Evolutionary conservation across 108 stramenopile genomes (phyloP).

Genomic region (Stephanodiscus minutulus): DNA sequence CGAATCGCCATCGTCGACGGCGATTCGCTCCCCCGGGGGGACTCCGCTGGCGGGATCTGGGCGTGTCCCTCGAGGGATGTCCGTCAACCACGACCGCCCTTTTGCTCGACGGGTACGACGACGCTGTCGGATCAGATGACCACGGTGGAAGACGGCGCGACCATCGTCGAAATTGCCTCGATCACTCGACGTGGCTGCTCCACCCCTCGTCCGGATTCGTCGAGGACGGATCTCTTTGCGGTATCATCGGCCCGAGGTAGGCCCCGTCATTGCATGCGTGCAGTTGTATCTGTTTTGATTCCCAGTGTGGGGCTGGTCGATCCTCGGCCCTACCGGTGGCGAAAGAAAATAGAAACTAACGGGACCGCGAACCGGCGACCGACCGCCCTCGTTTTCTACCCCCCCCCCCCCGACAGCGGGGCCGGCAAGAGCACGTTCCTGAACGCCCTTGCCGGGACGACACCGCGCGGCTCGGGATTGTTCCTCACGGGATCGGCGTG

Average conservation of each 20-base stretch:
- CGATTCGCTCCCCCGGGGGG: slow-evolving; percentile 18
- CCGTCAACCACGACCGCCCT: not conserved
- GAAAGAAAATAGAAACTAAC: too few species aligned
- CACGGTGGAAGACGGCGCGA: not conserved
- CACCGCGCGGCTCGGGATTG: slow-evolving; percentile 19
- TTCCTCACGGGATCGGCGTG: slow-evolving; percentile 44
- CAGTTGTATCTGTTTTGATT: not conserved
- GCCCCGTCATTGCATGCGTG: not conserved
- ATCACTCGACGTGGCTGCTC: slow-evolving; percentile 47
- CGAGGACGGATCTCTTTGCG: slow-evolving; percentile 64
- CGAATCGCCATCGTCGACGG: not conserved
- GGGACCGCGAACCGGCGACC: not conserved
- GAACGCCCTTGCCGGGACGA: slow-evolving; percentile 48
- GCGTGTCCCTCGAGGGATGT: slow-evolving; percentile 36
- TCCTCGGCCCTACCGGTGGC: too few species aligned
- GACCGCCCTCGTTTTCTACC: not conserved
- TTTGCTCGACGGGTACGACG: slow-evolving; percentile 17
- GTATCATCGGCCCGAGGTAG: slow-evolving; percentile 64
- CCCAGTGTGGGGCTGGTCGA: too few species aligned
- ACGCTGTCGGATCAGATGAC: not conserved
- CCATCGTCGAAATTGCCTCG: slow-evolving; percentile 13
- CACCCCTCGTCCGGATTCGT: slow-evolving; percentile 60
- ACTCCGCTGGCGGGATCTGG: slow-evolving; percentile 40
- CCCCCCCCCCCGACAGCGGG: slow-evolving; percentile 6
- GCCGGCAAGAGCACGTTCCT: slow-evolving; percentile 72